These are phyloP conservation scores for Lactarius sp. DNA, from an alignment of 768 basidiomycete genomes.

Conservation along the genomic window DNA sequence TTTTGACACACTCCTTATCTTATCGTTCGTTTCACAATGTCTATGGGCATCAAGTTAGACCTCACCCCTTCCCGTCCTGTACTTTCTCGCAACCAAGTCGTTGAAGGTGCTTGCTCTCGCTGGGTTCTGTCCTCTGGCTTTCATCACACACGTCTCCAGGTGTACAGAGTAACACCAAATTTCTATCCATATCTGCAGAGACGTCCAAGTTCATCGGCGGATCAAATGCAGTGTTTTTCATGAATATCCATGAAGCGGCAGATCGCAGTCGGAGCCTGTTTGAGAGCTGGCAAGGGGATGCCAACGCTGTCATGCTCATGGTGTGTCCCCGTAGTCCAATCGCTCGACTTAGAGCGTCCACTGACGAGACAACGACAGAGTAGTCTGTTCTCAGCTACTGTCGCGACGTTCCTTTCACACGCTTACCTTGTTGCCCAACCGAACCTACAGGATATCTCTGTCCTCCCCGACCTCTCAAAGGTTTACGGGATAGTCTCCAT, in stretches of 20 bases:
- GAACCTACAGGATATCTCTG: not conserved
- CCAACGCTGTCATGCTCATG: slow-evolving; percentile 3
- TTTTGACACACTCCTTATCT: not conserved
- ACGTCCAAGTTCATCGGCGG: not conserved
- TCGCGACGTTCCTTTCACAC: not conserved
- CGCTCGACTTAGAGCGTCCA: not conserved
- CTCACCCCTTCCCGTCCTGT: not conserved
- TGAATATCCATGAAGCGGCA: not conserved
- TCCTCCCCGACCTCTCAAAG: not conserved
- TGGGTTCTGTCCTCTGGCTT: not conserved
- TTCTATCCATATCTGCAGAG: not conserved
- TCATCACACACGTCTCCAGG: not conserved
- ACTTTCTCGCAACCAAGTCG: not conserved
- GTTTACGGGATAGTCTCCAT: not conserved
- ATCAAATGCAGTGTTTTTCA: not conserved
- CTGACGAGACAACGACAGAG: slow-evolving; percentile 1
- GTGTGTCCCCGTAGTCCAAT: not conserved
- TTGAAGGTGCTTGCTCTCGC: not conserved
- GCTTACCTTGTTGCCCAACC: not conserved
- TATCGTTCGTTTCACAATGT: not conserved
- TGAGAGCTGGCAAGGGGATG: not conserved
- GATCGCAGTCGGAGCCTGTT: not conserved
- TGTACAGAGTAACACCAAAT: not conserved
- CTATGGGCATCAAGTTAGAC: not conserved
- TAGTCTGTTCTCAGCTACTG: not conserved